phyloP scores from a whole-genome alignment of 768 basidiomycete species.

The Mycena metata region DNA sequence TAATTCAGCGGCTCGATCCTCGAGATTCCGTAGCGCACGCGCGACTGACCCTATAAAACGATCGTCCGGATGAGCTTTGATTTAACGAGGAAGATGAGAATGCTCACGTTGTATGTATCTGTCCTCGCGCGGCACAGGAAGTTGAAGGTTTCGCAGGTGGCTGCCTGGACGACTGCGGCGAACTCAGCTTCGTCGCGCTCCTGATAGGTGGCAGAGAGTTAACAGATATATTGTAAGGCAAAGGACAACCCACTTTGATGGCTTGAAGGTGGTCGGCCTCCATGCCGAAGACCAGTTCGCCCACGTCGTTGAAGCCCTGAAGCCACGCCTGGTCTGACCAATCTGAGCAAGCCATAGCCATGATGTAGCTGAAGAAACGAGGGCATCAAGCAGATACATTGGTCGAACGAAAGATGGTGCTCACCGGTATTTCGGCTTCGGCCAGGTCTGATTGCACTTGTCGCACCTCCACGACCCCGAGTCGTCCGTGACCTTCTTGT shows the following conservation, averaged over 20 bases:
- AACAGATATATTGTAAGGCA: not conserved
- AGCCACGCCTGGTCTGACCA: constrained; percentile 92
- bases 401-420: constrained; percentile 25
- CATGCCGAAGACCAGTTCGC: constrained; percentile 80
- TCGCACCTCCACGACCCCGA: constrained; percentile 91
- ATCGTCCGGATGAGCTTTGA: not conserved
- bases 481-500: constrained; percentile 87
- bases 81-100: not conserved
- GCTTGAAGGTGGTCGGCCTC: constrained; percentile 82
- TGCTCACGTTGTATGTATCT: constrained; percentile 85
- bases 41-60: constrained; percentile 74
- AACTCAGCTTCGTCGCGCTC: constrained; percentile 72
- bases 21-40: constrained; percentile 87
- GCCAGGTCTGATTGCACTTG: constrained; percentile 84
- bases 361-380: constrained; percentile 70
- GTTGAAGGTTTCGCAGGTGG: constrained; percentile 80
- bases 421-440: constrained; percentile 85
- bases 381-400: constrained; percentile 6
- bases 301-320: constrained; percentile 95
- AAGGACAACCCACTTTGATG: constrained; percentile 67
- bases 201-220: constrained; percentile 49
- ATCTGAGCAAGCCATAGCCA: constrained; percentile 91
- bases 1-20: constrained; percentile 77
- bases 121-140: constrained; percentile 90
- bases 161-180: constrained; percentile 70